Conservation (phyloP, 2,329 filamentous ascomycete species). For the Aspergillus sp. region DNA sequence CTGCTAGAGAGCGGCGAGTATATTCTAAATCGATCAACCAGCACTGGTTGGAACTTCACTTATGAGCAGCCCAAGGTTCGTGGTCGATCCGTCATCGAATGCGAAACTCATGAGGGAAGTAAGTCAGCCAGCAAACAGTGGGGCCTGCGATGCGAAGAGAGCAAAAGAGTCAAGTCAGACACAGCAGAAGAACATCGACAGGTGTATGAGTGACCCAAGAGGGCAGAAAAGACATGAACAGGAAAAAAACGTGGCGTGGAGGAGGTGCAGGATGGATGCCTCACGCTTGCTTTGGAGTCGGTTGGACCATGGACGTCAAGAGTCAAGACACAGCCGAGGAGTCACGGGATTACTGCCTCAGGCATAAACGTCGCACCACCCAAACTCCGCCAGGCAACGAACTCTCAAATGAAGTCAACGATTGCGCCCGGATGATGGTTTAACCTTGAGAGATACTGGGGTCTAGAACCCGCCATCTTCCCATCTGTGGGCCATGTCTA, state of each 20-base stretch:
- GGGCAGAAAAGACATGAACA: conserved; percentile 1
- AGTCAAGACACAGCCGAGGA: conserved; percentile 8
- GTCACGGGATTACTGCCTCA: conserved; percentile 18
- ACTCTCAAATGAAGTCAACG: background rate
- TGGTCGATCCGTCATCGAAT: conserved; percentile 27
- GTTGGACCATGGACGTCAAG: background rate
- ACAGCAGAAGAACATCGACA: background rate
- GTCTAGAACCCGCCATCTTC: too few species aligned
- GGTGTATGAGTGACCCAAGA: conserved; percentile 2
- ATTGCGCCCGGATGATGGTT: background rate
- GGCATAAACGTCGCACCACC: conserved; percentile 4
- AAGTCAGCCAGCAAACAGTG: conserved; percentile 15
- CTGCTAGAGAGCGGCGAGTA: conserved; percentile 10
- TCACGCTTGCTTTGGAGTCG: background rate
- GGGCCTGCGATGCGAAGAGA: background rate
- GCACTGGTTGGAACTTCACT: conserved; percentile 7
- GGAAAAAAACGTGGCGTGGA: conserved; percentile 3
- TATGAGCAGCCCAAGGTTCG: conserved; percentile 34
- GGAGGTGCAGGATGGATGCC: conserved; percentile 7
- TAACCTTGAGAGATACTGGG: background rate
- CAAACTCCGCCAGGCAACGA: background rate
- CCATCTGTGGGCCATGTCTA: too few species aligned
- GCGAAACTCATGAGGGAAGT: conserved; percentile 36
- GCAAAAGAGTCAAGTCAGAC: background rate
- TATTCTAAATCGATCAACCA: conserved; percentile 9